These are phyloP conservation scores for Fusarium cyanostomum DNA, from an alignment of 2,329 filamentous ascomycete genomes.

Conservation along the genomic window DNA sequence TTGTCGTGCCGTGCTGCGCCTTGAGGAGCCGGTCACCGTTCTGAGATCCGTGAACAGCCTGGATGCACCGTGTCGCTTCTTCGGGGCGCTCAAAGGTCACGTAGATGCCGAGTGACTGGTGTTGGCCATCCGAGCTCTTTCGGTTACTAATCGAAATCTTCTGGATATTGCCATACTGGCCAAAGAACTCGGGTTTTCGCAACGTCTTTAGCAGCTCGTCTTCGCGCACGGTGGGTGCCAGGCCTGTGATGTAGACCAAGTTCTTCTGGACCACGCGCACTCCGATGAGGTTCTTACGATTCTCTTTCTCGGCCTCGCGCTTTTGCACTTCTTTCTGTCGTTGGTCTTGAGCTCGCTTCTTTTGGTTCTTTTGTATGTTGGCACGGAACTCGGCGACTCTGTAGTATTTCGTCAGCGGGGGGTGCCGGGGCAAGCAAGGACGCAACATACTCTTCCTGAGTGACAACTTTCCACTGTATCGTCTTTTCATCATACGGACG, in stretches of 20 bases:
- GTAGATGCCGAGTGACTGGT: slow-evolving; percentile 93
- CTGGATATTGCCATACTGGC: slow-evolving; percentile 97
- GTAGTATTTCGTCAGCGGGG: slow-evolving; percentile 35
- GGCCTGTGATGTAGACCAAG: slow-evolving; percentile 94
- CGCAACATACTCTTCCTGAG: slow-evolving; percentile 84
- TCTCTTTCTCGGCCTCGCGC: slow-evolving; percentile 93
- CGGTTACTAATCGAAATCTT: slow-evolving; percentile 99
- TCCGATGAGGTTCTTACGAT: slow-evolving; percentile 93
- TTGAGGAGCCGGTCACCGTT: slow-evolving; percentile 89
- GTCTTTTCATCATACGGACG: slow-evolving; percentile 96
- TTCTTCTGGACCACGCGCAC: slow-evolving; percentile 98
- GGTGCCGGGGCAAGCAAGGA: slow-evolving; percentile 1
- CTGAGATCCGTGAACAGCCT: slow-evolving; percentile 88
- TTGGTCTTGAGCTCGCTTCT: slow-evolving; percentile 83
- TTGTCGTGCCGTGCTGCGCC: slow-evolving; percentile 87
- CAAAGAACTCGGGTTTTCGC: slow-evolving; percentile 92
- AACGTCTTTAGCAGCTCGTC: slow-evolving; percentile 91
- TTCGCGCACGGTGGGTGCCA: slow-evolving; percentile 91
- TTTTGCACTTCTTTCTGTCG: slow-evolving; percentile 96
- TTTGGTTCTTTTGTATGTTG: slow-evolving; percentile 88
- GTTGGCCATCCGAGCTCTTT: slow-evolving; percentile 78
- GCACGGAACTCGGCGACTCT: slow-evolving; percentile 79
- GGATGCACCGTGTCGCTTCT: slow-evolving; percentile 89
- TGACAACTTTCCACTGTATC: slow-evolving; percentile 96
- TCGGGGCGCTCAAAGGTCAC: slow-evolving; percentile 96